phyloP scores from a whole-genome alignment of 768 basidiomycete species.

The Asterophora lycoperdoides region DNA sequence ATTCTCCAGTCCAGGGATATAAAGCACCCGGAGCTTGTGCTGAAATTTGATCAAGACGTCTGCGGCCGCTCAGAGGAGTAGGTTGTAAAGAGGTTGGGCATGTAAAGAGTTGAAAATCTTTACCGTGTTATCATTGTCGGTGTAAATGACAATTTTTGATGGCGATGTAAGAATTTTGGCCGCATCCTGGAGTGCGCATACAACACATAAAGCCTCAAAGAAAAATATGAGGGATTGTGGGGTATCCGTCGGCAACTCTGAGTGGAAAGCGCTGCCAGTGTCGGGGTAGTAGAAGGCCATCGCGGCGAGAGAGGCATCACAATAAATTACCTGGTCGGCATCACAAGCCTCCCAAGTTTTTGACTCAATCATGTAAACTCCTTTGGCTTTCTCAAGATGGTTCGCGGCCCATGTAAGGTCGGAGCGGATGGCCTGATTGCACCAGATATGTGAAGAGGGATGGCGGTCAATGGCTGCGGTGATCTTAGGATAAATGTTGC shows the following conservation, averaged over 20 bases:
- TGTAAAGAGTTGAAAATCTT: constrained; percentile 18
- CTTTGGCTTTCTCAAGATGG: constrained; percentile 14
- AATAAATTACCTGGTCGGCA: constrained; percentile 15
- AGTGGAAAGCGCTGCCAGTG: constrained; percentile 13
- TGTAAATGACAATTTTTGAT: constrained; percentile 17
- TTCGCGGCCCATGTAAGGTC: constrained; percentile 29
- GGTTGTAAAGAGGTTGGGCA: constrained; percentile 11
- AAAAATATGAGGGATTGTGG: background rate
- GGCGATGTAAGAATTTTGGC: background rate
- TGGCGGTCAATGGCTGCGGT: background rate
- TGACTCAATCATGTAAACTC: constrained; percentile 20
- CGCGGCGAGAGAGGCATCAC: constrained; percentile 20
- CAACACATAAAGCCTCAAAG: constrained; percentile 20
- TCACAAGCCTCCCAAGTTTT: constrained; percentile 12
- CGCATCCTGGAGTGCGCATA: constrained; percentile 2
- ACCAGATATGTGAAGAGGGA: constrained; percentile 14
- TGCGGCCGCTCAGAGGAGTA: constrained; percentile 11
- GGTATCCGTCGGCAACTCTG: background rate
- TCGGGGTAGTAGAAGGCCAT: constrained; percentile 24
- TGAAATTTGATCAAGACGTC: constrained; percentile 11
- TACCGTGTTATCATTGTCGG: constrained; percentile 20
- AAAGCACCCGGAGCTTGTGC: constrained; percentile 14
- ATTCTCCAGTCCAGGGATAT: constrained; percentile 16
- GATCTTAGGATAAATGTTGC: constrained; percentile 29
- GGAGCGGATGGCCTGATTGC: constrained; percentile 18